Percentiles rank a stretch among this genome's conserved stretches.
Conservation (phyloP, 1,139 yeast genomes). For the Schizosaccharomyces versatilis region DNA sequence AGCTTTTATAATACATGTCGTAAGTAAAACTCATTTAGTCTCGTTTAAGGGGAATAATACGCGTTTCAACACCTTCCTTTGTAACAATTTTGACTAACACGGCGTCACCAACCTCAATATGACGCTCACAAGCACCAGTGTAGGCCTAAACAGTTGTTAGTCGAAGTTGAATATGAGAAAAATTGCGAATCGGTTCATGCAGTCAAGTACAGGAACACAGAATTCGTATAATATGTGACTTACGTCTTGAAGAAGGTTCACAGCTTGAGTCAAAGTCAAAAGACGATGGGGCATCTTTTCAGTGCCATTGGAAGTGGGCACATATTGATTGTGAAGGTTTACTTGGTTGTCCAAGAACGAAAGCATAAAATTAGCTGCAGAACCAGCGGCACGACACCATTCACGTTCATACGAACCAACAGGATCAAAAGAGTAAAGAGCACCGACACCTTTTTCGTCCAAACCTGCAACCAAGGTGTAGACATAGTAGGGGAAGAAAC, state of each 20-base stretch:
- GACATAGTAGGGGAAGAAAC: constrained; percentile 92
- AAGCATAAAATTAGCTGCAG: constrained; percentile 88
- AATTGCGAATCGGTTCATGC: too few species aligned
- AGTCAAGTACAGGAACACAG: too few species aligned
- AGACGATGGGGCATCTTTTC: constrained; percentile 39
- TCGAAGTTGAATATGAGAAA: not conserved
- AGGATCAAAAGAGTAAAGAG: constrained; percentile 89
- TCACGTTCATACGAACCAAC: constrained; percentile 95
- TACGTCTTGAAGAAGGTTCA: constrained; percentile 73
- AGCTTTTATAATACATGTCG: too few species aligned
- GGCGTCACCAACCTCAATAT: constrained; percentile 93
- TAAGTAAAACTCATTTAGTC: constrained; percentile 28
- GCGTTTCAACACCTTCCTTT: constrained; percentile 73
- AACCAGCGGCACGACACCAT: constrained; percentile 94
- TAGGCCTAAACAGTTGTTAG: constrained; percentile 29
- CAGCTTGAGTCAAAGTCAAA: constrained; percentile 60
- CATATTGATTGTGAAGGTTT: constrained; percentile 46
- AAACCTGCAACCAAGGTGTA: constrained; percentile 86
- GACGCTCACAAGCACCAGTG: constrained; percentile 91
- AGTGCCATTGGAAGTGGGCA: constrained; percentile 49
- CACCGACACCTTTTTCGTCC: constrained; percentile 62
- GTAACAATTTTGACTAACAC: constrained; percentile 76
- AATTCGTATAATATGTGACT: not conserved
- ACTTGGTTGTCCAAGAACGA: constrained; percentile 96
- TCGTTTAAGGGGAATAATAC: constrained; percentile 66